phyloP scores from a whole-genome alignment of 495 filamentous ascomycete genomes.

The Friedmanniomyces simplex region DNA sequence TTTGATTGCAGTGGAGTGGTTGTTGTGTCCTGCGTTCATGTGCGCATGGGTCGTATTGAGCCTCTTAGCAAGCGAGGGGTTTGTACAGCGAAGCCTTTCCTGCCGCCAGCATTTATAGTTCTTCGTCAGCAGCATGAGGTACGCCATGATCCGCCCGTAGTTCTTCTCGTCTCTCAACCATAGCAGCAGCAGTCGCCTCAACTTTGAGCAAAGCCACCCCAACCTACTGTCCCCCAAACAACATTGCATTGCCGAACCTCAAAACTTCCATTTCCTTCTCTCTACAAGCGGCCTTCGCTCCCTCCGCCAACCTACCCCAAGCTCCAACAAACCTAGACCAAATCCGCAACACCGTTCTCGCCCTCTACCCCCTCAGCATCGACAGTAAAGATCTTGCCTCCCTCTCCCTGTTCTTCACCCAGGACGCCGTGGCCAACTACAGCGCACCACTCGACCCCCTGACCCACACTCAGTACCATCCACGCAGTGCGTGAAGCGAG shows the following conservation, averaged over 20 bases:
- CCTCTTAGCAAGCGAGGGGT: no score
- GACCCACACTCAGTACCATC: slow-evolving; percentile 12
- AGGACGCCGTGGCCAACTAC: slow-evolving; percentile 30
- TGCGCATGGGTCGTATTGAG: no score
- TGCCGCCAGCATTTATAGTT: no score
- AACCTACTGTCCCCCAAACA: background rate
- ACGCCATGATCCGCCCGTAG: no score
- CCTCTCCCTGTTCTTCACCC: slow-evolving; percentile 28
- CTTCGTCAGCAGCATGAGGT: no score
- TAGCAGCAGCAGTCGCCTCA: no score
- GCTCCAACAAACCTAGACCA: background rate
- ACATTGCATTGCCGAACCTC: background rate
- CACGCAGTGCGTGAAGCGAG: slow-evolving; percentile 8
- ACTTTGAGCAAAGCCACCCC: background rate
- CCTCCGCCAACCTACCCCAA: background rate
- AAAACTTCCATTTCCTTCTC: background rate
- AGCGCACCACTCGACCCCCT: slow-evolving; percentile 24
- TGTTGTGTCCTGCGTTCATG: no score
- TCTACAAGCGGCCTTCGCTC: background rate
- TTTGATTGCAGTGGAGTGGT: background rate
- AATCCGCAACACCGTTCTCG: background rate
- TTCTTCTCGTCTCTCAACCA: no score
- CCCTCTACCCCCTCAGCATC: background rate
- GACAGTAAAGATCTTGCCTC: slow-evolving; percentile 28
- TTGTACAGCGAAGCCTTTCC: no score